A percentile compares a stretch with the other conserved stretches of the same genome.
phyloP scores from a whole-genome alignment of 2,329 filamentous ascomycete genomes.

The Epichloe brachyelytri region DNA sequence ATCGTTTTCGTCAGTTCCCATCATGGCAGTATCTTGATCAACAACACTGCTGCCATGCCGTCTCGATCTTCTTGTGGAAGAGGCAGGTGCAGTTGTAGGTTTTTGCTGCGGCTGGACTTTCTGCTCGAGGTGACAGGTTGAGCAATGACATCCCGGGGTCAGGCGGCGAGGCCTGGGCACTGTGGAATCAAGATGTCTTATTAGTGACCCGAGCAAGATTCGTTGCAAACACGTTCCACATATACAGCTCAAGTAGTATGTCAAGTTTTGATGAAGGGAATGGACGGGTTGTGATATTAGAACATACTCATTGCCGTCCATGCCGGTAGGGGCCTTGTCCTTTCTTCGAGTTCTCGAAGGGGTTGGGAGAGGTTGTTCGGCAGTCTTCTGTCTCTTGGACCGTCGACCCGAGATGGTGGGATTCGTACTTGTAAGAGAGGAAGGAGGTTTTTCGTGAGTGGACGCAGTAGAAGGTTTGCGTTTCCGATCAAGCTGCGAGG shows the following conservation, averaged over 20 bases:
- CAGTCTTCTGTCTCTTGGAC: conserved; percentile 59
- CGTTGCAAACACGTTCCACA: background rate
- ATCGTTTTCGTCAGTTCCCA: conserved; percentile 48
- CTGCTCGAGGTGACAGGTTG: conserved; percentile 54
- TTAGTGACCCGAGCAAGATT: background rate
- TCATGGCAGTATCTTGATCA: conserved; percentile 59
- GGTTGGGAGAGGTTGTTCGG: conserved; percentile 30
- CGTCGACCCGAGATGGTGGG: conserved; percentile 36
- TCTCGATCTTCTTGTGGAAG: conserved; percentile 37
- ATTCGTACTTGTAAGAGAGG: conserved; percentile 21
- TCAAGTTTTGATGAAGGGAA: background rate
- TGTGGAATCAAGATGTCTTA: conserved; percentile 8
- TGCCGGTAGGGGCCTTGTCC: conserved; percentile 48
- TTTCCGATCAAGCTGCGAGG: conserved; percentile 49
- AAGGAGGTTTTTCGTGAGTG: conserved; percentile 31
- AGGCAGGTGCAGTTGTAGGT: conserved; percentile 30
- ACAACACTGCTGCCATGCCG: conserved; percentile 35
- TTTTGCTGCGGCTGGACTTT: conserved; percentile 61
- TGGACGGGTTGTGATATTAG: too few relatives aligned
- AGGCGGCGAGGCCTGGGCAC: conserved; percentile 35
- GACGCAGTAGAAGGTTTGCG: conserved; percentile 48
- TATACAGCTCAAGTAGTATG: background rate
- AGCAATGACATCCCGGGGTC: conserved; percentile 43
- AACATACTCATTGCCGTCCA: conserved; percentile 60
- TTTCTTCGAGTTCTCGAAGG: conserved; percentile 40